A percentile compares a stretch with the other conserved stretches of the same genome.
Evolutionary conservation across 148 eudicot genomes (phyloP).

Genomic region (Persicaria tinctoria): DNA sequence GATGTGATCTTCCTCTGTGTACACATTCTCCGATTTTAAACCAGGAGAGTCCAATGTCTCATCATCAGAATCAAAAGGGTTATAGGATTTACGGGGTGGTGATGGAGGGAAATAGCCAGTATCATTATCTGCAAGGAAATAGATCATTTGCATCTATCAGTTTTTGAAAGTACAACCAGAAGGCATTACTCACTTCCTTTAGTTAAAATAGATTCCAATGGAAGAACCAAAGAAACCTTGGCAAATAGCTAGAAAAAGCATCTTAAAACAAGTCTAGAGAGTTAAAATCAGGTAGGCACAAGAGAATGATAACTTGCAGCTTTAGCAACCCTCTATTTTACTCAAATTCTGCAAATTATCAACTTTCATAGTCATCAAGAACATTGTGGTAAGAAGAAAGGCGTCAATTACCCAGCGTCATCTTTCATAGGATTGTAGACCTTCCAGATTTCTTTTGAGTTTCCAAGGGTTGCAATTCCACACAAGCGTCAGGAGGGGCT

Average conservation of each 20-base stretch:
- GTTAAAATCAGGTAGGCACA: too few species aligned
- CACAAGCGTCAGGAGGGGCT: background rate
- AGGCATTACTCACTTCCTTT: too few species aligned
- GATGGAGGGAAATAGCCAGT: slow-evolving; percentile 23
- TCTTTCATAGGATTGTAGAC: background rate
- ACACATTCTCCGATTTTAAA: slow-evolving; percentile 12
- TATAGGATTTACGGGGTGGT: slow-evolving; percentile 37
- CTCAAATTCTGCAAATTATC: background rate
- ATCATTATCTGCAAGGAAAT: slow-evolving; percentile 38
- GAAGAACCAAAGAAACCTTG: too few species aligned
- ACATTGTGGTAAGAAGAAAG: background rate
- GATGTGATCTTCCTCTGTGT: slow-evolving; percentile 26
- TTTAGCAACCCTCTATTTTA: too few species aligned
- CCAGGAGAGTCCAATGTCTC: slow-evolving; percentile 21
- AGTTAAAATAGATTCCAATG: too few species aligned
- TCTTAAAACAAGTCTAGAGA: too few species aligned
- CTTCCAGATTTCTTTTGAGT: background rate
- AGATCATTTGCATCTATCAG: slow-evolving; percentile 13
- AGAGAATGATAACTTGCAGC: too few species aligned
- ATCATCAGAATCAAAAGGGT: slow-evolving; percentile 46
- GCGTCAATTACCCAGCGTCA: slow-evolving; percentile 4
- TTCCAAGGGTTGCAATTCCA: background rate
- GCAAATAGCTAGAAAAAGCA: too few species aligned
- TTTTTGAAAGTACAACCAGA: too few species aligned
- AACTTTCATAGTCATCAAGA: background rate